phyloP scores from a whole-genome alignment of 345 rosid genomes.

The Melastoma malabathricum region DNA sequence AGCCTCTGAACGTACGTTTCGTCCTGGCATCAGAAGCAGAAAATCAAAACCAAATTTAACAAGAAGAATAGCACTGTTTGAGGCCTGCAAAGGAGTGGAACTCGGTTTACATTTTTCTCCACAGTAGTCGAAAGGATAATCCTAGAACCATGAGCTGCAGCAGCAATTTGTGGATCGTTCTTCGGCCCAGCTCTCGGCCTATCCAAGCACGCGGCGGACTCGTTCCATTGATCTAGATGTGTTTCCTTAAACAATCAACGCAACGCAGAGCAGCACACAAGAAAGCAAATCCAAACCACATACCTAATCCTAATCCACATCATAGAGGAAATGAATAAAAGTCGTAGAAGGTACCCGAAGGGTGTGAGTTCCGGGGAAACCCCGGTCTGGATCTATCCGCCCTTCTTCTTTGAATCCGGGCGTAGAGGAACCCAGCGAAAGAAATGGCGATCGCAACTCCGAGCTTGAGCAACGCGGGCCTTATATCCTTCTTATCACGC shows the following conservation, averaged over 20 bases:
- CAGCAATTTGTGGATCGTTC: constrained; percentile 13
- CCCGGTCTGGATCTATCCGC: constrained; percentile 12
- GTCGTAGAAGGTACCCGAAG: constrained; percentile 21
- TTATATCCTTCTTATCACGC: constrained; percentile 21
- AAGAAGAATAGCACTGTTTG: too few species aligned
- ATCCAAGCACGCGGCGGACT: constrained; percentile 4
- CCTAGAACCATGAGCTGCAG: constrained; percentile 11
- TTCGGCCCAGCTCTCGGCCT: constrained; percentile 5
- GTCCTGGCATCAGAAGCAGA: not conserved
- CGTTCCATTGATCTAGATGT: constrained; percentile 20
- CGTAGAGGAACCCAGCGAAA: constrained; percentile 54
- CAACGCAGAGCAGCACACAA: too few species aligned
- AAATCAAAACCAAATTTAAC: too few species aligned
- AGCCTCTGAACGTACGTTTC: not conserved
- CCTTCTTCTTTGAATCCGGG: constrained; percentile 31
- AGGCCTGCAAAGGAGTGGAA: not conserved
- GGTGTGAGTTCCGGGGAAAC: constrained; percentile 12
- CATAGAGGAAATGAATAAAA: not conserved
- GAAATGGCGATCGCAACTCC: constrained; percentile 68
- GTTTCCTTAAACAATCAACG: too few species aligned
- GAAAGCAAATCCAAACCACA: not conserved
- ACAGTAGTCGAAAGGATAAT: constrained; percentile 5
- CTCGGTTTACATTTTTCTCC: constrained; percentile 23
- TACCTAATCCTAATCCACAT: not conserved
- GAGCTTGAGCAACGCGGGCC: constrained; percentile 36